Evolutionary conservation across 352 stramenopile genomes (phyloP).

Genomic region (Globisporangium mamillatum): DNA sequence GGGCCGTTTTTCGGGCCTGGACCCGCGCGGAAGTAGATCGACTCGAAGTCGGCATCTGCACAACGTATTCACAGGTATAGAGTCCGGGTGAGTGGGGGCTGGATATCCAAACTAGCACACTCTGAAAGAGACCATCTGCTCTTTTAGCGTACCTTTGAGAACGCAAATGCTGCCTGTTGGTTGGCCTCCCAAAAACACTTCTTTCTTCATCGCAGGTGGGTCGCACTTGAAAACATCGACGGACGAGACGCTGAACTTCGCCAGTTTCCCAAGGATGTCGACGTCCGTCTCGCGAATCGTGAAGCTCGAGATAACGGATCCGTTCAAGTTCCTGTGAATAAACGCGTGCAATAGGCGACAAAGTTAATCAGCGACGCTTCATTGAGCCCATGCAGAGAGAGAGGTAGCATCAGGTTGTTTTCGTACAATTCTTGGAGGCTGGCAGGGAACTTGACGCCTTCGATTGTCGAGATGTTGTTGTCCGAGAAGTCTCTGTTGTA

Average conservation of each 20-base stretch:
- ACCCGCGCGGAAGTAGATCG: background rate
- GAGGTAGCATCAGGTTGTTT: too few species aligned
- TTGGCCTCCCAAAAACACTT: background rate
- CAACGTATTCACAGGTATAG: background rate
- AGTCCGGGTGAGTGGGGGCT: background rate
- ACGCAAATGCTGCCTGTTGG: constrained; percentile 9
- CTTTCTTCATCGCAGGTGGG: background rate
- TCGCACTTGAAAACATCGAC: constrained; percentile 5
- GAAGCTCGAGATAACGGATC: constrained; percentile 13
- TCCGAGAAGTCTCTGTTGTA: constrained; percentile 11
- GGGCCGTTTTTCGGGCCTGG: background rate
- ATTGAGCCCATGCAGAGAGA: too few species aligned
- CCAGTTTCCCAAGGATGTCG: background rate
- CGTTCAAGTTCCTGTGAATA: constrained; percentile 2
- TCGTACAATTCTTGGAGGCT: constrained; percentile 11
- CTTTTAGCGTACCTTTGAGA: constrained; percentile 7
- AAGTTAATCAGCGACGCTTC: background rate
- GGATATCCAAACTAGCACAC: background rate
- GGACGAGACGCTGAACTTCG: background rate
- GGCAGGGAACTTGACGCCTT: constrained; percentile 16
- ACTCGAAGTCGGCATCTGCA: constrained; percentile 17
- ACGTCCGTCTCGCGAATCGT: constrained; percentile 14
- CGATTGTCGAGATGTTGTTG: constrained; percentile 16
- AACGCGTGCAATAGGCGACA: background rate
- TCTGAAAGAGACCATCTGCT: background rate